Base-by-base conservation (phyloP, 495 filamentous ascomycete genomes). In the Aspergillus hancockii region DNA sequence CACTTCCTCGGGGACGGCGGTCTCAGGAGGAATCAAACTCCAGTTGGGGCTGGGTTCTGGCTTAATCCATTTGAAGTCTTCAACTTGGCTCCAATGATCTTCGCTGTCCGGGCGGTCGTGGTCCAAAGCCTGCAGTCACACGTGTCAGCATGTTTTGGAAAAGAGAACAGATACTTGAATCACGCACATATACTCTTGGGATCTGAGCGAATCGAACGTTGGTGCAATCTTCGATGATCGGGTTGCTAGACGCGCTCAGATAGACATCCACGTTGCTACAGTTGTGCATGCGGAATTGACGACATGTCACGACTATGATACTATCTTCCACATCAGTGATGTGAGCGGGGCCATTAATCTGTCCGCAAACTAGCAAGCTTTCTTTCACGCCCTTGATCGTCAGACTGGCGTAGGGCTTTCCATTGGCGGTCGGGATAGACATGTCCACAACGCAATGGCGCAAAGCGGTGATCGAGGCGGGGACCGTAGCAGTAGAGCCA, bases 31-130 rank as follows among this genome's bases (percentile, higher is more conserved):
- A 41, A 97, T 57, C 10, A 93, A 67, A 47, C 79, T 83, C 92
- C 93, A 98, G 69, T 98, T 92, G 1, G 94, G 94, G 63, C 90
- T 97, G 18, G 84, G 86, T 49, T 89, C 90, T 12, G 82, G 77
- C 71, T 92, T 95, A 60, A 97, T 81, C 95, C 95, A 98, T 72
- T 96, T 94, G 79, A 98, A 98, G 65, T 98, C 94, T 66, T 97
- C 90, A 14, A 98, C 88, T 66, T 95, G 85, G 64, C 90, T 84
- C 89, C 91, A 98, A 58, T 87, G 79, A 71, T 94, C 92, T 56
- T 71, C 61, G 21, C 63, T 55, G 23, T 77, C 70, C 12, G 63
- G 66, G 30, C 69, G 68, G 57, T 78, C 73, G 41, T 75, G 71
- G 25, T 75, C 61, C 49, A 79, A 60, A 12, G 73, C 67, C 71